Conservation (phyloP, 495 filamentous ascomycete species). For the Barbatosphaeria neglecta region DNA sequence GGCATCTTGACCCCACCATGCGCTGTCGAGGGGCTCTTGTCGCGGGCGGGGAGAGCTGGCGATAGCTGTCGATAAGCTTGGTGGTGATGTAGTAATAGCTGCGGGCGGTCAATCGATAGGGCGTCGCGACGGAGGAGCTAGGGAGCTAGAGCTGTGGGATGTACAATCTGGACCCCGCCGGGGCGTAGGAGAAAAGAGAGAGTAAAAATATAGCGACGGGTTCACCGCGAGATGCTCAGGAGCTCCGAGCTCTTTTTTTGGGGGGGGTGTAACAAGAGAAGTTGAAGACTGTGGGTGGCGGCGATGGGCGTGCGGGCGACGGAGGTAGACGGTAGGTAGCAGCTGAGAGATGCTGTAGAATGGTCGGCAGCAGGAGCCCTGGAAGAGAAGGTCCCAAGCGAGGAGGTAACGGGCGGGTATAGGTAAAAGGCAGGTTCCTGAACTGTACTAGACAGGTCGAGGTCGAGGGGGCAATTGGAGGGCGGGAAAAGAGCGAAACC, state of each 20-base stretch:
- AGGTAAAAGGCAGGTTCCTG: too few species aligned
- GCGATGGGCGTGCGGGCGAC: constrained; percentile 6
- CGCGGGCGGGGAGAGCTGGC: constrained; percentile 17
- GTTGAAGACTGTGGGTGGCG: constrained; percentile 28
- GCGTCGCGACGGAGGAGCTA: constrained; percentile 11
- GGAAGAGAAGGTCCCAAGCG: too few species aligned
- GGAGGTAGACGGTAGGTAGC: constrained; percentile 6
- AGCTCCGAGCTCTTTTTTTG: constrained; percentile 15
- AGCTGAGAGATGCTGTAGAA: not conserved
- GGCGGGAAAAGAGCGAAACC: constrained; percentile 18
- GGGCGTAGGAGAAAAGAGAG: not conserved
- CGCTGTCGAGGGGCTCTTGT: constrained; percentile 22
- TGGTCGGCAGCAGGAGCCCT: not conserved
- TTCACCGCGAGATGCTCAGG: not conserved
- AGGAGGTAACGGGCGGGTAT: too few species aligned
- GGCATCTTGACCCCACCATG: constrained; percentile 63
- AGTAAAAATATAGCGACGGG: too few species aligned
- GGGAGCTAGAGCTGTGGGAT: constrained; percentile 12
- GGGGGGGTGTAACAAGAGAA: constrained; percentile 37
- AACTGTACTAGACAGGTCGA: too few species aligned
- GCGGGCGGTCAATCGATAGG: constrained; percentile 25
- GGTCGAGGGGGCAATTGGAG: too few species aligned
- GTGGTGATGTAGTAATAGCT: constrained; percentile 20
- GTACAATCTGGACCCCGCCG: constrained; percentile 1
- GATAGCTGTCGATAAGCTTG: constrained; percentile 23